Conservation (phyloP, 2,329 filamentous ascomycete genomes). For the Verticillium tricorpus region DNA sequence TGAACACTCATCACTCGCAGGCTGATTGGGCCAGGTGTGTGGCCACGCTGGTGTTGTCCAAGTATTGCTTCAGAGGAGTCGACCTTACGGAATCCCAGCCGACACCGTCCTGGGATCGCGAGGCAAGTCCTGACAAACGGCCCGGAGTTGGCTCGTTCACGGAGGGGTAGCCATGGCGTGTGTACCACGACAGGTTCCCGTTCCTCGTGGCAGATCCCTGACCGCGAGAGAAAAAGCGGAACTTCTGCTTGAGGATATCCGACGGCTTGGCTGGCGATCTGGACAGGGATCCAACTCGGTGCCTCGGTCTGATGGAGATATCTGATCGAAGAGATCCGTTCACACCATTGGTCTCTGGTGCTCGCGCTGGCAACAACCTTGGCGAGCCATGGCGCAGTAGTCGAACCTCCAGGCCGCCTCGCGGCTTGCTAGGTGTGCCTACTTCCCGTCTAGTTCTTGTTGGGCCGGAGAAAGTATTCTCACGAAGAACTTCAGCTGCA, state of each 20-base stretch:
- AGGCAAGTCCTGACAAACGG: background rate
- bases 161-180: background rate
- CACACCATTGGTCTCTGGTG: background rate
- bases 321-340: background rate
- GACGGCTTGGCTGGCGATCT: constrained; percentile 14
- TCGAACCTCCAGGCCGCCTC: background rate
- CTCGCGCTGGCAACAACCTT: background rate
- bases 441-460: background rate
- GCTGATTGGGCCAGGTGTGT: background rate
- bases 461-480: background rate
- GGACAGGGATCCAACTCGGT: constrained; percentile 9
- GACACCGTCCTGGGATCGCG: background rate
- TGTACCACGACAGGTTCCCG: background rate
- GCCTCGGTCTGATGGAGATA: constrained; percentile 10
- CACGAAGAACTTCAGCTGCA: too few species aligned
- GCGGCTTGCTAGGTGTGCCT: background rate
- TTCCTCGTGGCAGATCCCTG: constrained; percentile 3
- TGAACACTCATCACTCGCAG: too few species aligned
- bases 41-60: background rate
- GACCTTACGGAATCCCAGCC: background rate
- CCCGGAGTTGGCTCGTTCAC: background rate
- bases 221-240: constrained; percentile 5
- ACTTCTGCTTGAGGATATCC: constrained; percentile 12
- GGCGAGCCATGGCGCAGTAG: background rate
- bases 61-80: background rate